A percentile compares a stretch with the other conserved stretches of the same genome.
Evolutionary conservation across 192 early-diverging fungal species (phyloP).

Genomic region (Coemansia sp.): DNA sequence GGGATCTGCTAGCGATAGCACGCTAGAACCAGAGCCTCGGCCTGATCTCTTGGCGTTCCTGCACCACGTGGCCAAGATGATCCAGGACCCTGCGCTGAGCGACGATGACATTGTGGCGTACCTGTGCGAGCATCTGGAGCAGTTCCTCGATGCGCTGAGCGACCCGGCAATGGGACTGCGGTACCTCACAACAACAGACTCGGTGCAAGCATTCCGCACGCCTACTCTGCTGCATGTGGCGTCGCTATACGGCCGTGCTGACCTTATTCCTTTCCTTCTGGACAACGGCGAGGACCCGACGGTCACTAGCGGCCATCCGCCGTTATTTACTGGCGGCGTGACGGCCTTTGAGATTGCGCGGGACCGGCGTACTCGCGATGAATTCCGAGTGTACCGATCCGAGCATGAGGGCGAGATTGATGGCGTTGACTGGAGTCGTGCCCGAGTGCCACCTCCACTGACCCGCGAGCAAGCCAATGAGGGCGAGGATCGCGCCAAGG

Average conservation of each 20-base stretch:
- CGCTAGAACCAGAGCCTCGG: constrained; percentile 41
- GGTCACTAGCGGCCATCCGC: constrained; percentile 33
- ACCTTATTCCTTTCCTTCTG: constrained; percentile 69
- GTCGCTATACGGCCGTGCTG: constrained; percentile 58
- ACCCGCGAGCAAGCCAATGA: constrained; percentile 22
- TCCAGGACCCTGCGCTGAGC: constrained; percentile 21
- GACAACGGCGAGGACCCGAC: constrained; percentile 82
- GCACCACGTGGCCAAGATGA: constrained; percentile 32
- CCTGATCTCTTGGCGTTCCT: constrained; percentile 45
- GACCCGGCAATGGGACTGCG: constrained; percentile 58
- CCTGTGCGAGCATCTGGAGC: constrained; percentile 64
- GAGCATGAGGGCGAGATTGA: constrained; percentile 32
- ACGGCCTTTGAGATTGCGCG: constrained; percentile 35
- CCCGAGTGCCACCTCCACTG: constrained; percentile 32
- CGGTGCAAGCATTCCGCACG: constrained; percentile 37
- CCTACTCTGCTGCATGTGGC: constrained; percentile 83
- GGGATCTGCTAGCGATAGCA: constrained; percentile 27
- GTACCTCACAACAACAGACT: constrained; percentile 49
- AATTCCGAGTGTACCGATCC: constrained; percentile 27
- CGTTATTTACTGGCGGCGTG: constrained; percentile 28
- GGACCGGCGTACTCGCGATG: constrained; percentile 31
- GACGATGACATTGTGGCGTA: constrained; percentile 58
- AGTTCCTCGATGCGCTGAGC: constrained; percentile 59
- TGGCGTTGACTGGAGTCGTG: constrained; percentile 43
- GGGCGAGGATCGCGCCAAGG: constrained; percentile 14